Evolutionary conservation across 306 rosid species (phyloP).

Genomic region (Hippophae gyantsensis): DNA sequence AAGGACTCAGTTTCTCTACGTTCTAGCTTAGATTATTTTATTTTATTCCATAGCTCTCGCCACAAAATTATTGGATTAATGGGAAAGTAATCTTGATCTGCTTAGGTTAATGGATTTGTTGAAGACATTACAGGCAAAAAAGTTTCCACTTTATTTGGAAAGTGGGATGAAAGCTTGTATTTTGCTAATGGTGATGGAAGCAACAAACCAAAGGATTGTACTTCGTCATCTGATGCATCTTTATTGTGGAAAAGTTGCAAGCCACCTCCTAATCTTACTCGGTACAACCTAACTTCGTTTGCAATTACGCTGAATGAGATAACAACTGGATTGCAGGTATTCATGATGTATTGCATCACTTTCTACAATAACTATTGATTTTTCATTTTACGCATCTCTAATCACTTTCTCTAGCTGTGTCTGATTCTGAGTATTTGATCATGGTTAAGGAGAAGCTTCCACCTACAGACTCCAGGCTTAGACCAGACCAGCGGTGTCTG

Average conservation of each 20-base stretch:
- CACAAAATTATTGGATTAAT: constrained; percentile 6
- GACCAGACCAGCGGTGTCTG: constrained; percentile 95
- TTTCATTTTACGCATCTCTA: constrained; percentile 42
- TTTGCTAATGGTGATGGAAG: constrained; percentile 49
- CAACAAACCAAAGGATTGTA: constrained; percentile 42
- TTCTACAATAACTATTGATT: constrained; percentile 26
- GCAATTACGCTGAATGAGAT: constrained; percentile 87
- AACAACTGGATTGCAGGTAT: constrained; percentile 76
- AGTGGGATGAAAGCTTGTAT: constrained; percentile 87
- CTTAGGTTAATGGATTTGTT: constrained; percentile 74
- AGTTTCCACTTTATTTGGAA: constrained; percentile 68
- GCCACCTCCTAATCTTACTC: constrained; percentile 61
- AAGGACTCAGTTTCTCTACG: not conserved
- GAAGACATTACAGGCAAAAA: constrained; percentile 63
- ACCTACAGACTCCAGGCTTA: constrained; percentile 93
- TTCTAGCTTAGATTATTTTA: constrained; percentile 1
- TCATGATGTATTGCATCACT: constrained; percentile 32
- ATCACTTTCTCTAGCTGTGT: constrained; percentile 50
- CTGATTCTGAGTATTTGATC: constrained; percentile 86
- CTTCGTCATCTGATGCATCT: constrained; percentile 31
- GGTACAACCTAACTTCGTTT: constrained; percentile 93
- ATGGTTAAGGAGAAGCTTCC: constrained; percentile 99
- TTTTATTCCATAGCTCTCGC: not conserved
- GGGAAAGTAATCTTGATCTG: constrained; percentile 3
- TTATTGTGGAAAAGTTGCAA: constrained; percentile 74